phyloP scores from a whole-genome alignment of 495 filamentous ascomycete species.

The Aspergillus incahuasiensis region DNA sequence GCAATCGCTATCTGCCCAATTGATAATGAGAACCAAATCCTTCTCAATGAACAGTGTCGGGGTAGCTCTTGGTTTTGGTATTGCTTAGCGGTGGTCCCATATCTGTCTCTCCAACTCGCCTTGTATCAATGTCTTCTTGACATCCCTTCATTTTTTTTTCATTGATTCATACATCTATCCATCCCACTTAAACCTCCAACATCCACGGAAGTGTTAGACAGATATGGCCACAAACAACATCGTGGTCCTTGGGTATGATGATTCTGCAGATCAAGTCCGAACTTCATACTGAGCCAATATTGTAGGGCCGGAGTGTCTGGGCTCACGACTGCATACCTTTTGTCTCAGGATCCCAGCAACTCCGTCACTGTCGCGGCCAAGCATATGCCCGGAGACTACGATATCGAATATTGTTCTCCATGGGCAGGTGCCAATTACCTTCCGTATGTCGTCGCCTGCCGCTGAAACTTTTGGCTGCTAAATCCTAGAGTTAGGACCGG shows the following conservation, averaged over 20 bases:
- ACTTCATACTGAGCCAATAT: background rate
- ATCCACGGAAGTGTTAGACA: background rate
- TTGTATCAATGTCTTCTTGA: background rate
- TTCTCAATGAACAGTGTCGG: background rate
- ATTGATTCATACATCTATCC: background rate
- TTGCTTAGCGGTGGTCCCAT: constrained; percentile 1
- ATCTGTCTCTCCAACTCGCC: background rate
- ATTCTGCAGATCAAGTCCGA: background rate
- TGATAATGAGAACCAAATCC: constrained; percentile 4
- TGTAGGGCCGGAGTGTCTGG: constrained; percentile 84
- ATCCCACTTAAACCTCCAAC: background rate
- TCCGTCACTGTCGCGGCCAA: constrained; percentile 83
- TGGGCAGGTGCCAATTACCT: constrained; percentile 93
- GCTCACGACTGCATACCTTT: constrained; percentile 81
- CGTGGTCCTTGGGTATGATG: constrained; percentile 59
- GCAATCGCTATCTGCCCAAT: constrained; percentile 5
- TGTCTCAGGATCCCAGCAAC: constrained; percentile 64
- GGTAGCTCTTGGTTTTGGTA: background rate
- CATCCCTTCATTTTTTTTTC: background rate
- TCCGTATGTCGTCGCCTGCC: constrained; percentile 55
- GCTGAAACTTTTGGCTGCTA: background rate
- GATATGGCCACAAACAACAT: constrained; percentile 48
- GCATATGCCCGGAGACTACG: constrained; percentile 98
- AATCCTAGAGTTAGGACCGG: constrained; percentile 43
- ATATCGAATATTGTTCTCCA: constrained; percentile 92